Evolutionary conservation across 768 basidiomycete species (phyloP), one percentile per base, ranked within the genome.

Genomic region (Boletus rubescentipes): DNA sequence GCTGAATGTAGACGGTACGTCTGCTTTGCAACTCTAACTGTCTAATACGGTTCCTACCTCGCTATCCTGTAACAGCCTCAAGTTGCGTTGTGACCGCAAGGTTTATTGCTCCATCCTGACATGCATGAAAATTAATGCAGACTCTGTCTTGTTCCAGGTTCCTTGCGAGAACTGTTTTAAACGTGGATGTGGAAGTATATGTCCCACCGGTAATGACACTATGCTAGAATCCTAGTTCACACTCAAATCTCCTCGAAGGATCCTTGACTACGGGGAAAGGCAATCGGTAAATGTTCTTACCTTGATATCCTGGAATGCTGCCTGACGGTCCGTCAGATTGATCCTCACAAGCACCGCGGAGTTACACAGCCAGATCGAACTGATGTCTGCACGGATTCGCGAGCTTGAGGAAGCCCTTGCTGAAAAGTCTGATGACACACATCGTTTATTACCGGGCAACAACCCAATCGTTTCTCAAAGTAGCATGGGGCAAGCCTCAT

Each of bases 151-250:
- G 36, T 44, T 43, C 23, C 60, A 90, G 87, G 77, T 89, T 32
- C 89, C 89, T 11, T 91, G 89, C 71, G 85, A 86, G 69, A 89
- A 83, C 66, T 91, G 89, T 64, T 80, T 81, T 21, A 85, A 85
- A 53, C 77, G 88, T 62, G 89, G 89, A 32, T 91, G 87, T 62
- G 82, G 81, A 21, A 74, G 82, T 16, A 86, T 91, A 52, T 91
- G 89, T 70, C 89, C 89, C n/a, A 82, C 85, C 51, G 89, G 89
- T 85, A 59, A 57, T 26, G 20, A 35, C 23, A 26, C n/a, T 10
- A 26, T 60, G 32, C 46, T 34, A 36, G 41, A 58, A 49, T 46
- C n/a, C 29, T 35, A 14, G 34, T 47, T 38, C 9, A 30, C 35
- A 35, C 53, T 61, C 18, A 49, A 39, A 43, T 40, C 7, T 16